Conservation (phyloP, 2,329 filamentous ascomycete species). For the Chrysosporium keratinophilum region DNA sequence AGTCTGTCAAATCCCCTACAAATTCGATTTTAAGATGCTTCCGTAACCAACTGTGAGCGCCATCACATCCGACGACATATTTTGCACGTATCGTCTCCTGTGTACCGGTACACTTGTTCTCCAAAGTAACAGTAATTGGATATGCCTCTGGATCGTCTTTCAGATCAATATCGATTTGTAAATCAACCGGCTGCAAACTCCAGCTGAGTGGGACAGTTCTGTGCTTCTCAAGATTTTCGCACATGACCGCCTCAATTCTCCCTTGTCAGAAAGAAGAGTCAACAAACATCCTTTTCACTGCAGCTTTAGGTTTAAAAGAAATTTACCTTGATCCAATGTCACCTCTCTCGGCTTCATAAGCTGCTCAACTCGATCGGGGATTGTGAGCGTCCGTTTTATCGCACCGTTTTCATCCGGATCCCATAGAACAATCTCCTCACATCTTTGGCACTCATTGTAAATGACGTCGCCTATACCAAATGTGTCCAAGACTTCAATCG, state of each 20-base stretch:
- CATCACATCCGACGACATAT: conserved; percentile 62
- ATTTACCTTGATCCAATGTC: conserved; percentile 1
- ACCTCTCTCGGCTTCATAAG: too few relatives aligned
- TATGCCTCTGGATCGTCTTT: conserved; percentile 43
- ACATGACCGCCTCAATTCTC: conserved; percentile 57
- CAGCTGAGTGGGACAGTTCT: conserved; percentile 57
- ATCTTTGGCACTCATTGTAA: conserved; percentile 48
- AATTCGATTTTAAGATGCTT: conserved; percentile 43
- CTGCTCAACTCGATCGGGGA: not conserved
- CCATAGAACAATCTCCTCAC: conserved; percentile 51
- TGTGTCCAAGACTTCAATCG: conserved; percentile 35
- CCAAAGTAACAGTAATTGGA: conserved; percentile 50
- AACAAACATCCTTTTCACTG: conserved; percentile 21
- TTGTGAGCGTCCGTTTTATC: not conserved
- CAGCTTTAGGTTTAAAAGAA: conserved; percentile 35
- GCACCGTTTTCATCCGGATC: conserved; percentile 30
- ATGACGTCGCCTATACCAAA: conserved; percentile 42
- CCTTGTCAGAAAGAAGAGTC: conserved; percentile 54
- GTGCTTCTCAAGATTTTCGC: not conserved
- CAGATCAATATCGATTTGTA: conserved; percentile 49
- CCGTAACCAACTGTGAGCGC: conserved; percentile 56
- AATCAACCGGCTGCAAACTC: conserved; percentile 66
- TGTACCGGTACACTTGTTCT: conserved; percentile 1
- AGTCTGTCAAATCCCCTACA: conserved; percentile 58
- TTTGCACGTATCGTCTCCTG: conserved; percentile 50